A percentile compares a stretch with the other conserved stretches of the same genome.
phyloP scores from a whole-genome alignment of 2,329 filamentous ascomycete genomes.

The Fusarium beomiforme region DNA sequence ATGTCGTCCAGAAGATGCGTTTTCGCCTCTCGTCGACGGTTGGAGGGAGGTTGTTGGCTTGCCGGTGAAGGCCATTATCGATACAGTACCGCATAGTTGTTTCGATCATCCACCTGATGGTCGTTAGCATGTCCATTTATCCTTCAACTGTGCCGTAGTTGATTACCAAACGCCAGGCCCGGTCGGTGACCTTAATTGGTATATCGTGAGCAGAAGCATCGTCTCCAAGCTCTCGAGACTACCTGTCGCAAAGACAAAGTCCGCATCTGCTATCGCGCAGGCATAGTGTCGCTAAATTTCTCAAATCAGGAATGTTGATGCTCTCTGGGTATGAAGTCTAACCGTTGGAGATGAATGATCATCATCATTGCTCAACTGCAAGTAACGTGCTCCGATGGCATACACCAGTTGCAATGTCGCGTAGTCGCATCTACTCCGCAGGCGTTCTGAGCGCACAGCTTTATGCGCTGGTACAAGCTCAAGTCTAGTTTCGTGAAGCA shows the following conservation, averaged over 20 bases:
- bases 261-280: background rate
- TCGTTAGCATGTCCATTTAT: fast-evolving
- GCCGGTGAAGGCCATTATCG: background rate
- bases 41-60: background rate
- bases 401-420: background rate
- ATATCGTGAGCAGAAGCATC: conserved; percentile 4
- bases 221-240: conserved; percentile 2
- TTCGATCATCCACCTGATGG: background rate
- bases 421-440: background rate
- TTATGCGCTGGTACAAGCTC: background rate
- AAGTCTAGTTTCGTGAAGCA: background rate
- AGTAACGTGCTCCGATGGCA: background rate
- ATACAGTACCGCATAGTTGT: background rate
- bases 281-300: background rate
- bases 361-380: background rate
- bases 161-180: background rate
- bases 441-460: fast-evolving
- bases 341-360: background rate
- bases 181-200: background rate
- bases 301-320: background rate
- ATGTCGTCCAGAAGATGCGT: background rate
- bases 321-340: fast-evolving
- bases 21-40: background rate
- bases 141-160: fast-evolving
- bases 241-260: background rate